A percentile compares a stretch with the other conserved stretches of the same genome.
Evolutionary conservation across 257 asterid genomes (phyloP).

Genomic region (Henckelia pumila): DNA sequence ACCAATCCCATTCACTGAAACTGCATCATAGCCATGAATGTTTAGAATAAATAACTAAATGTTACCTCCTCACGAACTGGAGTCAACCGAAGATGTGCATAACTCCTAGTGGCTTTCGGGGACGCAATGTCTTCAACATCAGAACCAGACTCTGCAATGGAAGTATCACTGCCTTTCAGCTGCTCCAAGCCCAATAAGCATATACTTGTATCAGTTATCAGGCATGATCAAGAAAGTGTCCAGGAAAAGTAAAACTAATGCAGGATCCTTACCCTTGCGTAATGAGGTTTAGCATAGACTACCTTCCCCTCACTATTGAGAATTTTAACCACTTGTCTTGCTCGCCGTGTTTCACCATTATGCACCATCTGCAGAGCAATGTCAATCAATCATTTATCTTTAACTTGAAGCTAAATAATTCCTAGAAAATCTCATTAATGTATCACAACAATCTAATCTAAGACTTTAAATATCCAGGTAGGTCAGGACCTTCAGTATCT

Average conservation of each 20-base stretch:
- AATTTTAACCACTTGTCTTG: constrained; percentile 89
- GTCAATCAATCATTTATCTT: constrained; percentile 19
- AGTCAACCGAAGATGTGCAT: constrained; percentile 62
- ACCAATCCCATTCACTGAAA: constrained; percentile 7
- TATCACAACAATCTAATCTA: constrained; percentile 10
- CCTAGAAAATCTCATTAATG: constrained; percentile 4
- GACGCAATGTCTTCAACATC: constrained; percentile 82
- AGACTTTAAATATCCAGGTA: constrained; percentile 3
- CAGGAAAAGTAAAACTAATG: constrained; percentile 12
- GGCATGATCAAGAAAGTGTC: not conserved
- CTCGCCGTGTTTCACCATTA: constrained; percentile 74
- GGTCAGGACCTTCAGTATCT: constrained; percentile 56
- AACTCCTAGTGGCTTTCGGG: constrained; percentile 53
- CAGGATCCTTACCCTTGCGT: constrained; percentile 49
- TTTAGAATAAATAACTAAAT: constrained; percentile 20
- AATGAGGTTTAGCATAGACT: constrained; percentile 88
- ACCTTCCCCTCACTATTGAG: constrained; percentile 91
- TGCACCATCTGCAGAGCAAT: constrained; percentile 65
- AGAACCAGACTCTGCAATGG: constrained; percentile 78
- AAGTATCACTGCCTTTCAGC: constrained; percentile 67
- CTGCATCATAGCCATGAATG: constrained; percentile 3
- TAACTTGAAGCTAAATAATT: constrained; percentile 2
- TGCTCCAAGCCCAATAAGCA: constrained; percentile 29
- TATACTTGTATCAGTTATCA: constrained; percentile 11
- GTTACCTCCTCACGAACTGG: constrained; percentile 77